phyloP scores from a whole-genome alignment of 2,329 filamentous ascomycete species.

The Colletotrichum sp. region DNA sequence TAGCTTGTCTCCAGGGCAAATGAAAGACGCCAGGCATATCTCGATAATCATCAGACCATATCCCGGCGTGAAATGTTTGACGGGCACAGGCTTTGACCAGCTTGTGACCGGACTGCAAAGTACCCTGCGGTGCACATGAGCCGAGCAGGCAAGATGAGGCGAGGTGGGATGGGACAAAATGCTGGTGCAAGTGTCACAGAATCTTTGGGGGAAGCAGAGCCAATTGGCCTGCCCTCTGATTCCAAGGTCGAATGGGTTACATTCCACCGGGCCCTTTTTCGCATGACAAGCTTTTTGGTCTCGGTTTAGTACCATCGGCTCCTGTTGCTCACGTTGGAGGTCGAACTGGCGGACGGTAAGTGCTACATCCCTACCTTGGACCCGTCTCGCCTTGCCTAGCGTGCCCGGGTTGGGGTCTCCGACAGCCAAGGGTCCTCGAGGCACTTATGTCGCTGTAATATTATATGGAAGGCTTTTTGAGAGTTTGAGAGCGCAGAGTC shows the following conservation, averaged over 20 bases:
- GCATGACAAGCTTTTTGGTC: slow-evolving; percentile 1
- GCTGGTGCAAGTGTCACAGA: neutral
- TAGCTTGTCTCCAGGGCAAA: neutral
- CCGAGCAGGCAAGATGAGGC: neutral
- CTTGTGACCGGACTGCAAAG: neutral
- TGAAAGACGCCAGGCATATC: neutral
- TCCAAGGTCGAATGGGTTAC: neutral
- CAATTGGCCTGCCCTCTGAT: neutral
- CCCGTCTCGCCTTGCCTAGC: neutral
- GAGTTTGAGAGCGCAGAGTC: neutral
- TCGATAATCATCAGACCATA: slow-evolving; percentile 7
- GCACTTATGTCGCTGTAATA: neutral
- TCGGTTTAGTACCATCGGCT: neutral
- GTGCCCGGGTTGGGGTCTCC: neutral
- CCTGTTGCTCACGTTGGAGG: neutral
- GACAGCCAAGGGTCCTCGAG: neutral
- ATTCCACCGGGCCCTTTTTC: neutral
- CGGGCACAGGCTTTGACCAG: neutral
- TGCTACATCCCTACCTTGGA: neutral
- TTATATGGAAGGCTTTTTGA: neutral
- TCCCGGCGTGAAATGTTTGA: neutral
- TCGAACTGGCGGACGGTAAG: neutral
- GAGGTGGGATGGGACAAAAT: neutral
- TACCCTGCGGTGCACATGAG: neutral
- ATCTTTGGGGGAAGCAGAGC: neutral